Conservation (phyloP, 495 filamentous ascomycete species). For the Talaromyces ruber region DNA sequence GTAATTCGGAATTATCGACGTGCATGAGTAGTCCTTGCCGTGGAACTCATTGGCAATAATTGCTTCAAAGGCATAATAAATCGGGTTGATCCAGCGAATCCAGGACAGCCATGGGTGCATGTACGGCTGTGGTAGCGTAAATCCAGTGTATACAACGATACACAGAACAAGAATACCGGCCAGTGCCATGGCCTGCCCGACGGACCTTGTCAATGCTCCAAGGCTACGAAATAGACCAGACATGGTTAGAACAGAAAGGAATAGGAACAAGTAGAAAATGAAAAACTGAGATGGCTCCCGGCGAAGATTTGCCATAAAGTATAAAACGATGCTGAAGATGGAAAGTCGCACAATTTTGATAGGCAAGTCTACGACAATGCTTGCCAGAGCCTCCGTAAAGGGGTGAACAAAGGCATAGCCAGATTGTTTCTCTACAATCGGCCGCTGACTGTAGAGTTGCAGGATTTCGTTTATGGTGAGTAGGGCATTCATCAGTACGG, state of each 20-base stretch:
- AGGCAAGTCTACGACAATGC: slow-evolving; percentile 55
- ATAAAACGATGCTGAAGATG: slow-evolving; percentile 50
- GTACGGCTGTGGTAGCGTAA: slow-evolving; percentile 33
- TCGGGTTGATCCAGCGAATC: slow-evolving; percentile 39
- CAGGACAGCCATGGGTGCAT: slow-evolving; percentile 44
- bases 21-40: slow-evolving; percentile 39
- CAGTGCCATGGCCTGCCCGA: slow-evolving; percentile 42
- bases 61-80: slow-evolving; percentile 37
- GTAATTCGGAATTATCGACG: slow-evolving; percentile 41
- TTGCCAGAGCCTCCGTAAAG: slow-evolving; percentile 53
- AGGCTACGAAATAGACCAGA: slow-evolving; percentile 39
- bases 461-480: slow-evolving; percentile 70
- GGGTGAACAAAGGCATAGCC: slow-evolving; percentile 62
- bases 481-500: slow-evolving; percentile 36
- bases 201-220: slow-evolving; percentile 36
- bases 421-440: slow-evolving; percentile 58
- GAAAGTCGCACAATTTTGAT: slow-evolving; percentile 42
- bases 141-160: slow-evolving; percentile 41
- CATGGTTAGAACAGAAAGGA: slow-evolving; percentile 49
- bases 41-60: slow-evolving; percentile 51
- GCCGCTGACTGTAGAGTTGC: slow-evolving; percentile 51
- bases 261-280: slow-evolving; percentile 49
- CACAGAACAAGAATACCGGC: slow-evolving; percentile 37
- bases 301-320: slow-evolving; percentile 53
- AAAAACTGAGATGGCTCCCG: slow-evolving; percentile 47